A percentile compares a stretch with the other conserved stretches of the same genome.
Evolutionary conservation across 768 basidiomycete genomes (phyloP).

Genomic region (Suillus plorans): DNA sequence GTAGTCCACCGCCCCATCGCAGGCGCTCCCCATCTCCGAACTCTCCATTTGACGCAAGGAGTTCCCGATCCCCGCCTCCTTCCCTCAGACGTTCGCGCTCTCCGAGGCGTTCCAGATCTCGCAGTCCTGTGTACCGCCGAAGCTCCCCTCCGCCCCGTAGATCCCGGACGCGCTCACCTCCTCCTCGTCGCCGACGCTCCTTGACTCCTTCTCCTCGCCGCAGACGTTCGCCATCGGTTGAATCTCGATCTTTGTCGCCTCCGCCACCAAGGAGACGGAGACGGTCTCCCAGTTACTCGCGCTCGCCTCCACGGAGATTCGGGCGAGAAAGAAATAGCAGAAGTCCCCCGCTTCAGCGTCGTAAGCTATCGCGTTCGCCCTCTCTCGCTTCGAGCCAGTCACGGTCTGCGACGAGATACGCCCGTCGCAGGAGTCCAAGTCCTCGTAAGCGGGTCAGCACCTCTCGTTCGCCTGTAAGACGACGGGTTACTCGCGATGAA

Average conservation of each 20-base stretch:
- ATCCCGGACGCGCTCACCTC: conserved; percentile 44
- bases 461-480: conserved; percentile 36
- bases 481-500: conserved; percentile 28
- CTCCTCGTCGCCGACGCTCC: conserved; percentile 35
- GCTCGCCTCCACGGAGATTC: conserved; percentile 43
- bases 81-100: conserved; percentile 24
- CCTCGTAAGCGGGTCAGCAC: conserved; percentile 32
- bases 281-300: conserved; percentile 48
- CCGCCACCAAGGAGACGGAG: conserved; percentile 38
- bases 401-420: conserved; percentile 39
- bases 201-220: conserved; percentile 42
- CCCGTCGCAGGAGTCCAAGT: conserved; percentile 47
- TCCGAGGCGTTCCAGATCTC: conserved; percentile 22
- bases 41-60: conserved; percentile 13
- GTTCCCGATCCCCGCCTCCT: conserved; percentile 26
- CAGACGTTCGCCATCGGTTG: conserved; percentile 30
- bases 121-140: conserved; percentile 24
- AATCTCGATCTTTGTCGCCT: conserved; percentile 26
- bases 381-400: conserved; percentile 41
- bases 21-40: conserved; percentile 15
- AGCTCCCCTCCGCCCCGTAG: conserved; percentile 39
- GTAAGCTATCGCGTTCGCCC: conserved; percentile 30
- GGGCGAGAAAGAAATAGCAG: conserved; percentile 45
- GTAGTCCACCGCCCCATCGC: conserved; percentile 18
- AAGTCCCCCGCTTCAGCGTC: conserved; percentile 47